Evolutionary conservation across 768 basidiomycete genomes (phyloP), one percentile per base, ranked within the genome.

Genomic region (Suillus discolor): DNA sequence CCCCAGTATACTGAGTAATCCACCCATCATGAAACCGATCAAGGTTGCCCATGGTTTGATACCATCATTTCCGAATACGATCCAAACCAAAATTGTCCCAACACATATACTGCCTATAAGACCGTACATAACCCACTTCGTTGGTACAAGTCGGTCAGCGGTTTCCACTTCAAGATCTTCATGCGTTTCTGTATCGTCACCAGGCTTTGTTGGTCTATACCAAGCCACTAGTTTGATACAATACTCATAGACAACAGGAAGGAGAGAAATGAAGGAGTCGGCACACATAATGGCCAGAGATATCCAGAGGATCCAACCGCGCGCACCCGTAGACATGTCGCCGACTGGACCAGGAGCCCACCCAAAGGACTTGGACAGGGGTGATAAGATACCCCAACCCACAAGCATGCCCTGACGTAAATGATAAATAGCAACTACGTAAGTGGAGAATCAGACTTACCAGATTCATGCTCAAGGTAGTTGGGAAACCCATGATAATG

Each of bases 401-500:
- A 92, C 89, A n/a, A 98, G 69, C 97, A 97, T 98, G 36, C 97
- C 96, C 92, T 94, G 69, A 23, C 44, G 5, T 13, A 49, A 13
- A 2, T 11, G 9, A 38, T 36, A 9, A 34, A 45, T 31, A 13
- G 66, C 31, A 64, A 61, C 61, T 57, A 18, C 7, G 7, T 39
- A 55, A n/a, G 57, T 69, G 39, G 64, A 16, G 45, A 28, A 49
- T 67, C 54, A 54, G 61, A 38, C 12, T 73, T 71, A 93, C 93
- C 65, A 95, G 76, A 69, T 90, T 96, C 96, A 99, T 98, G 74
- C 92, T 93, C 42, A 96, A 71, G 0, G 96, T 96, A 0, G 94
- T 97, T 0, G 95, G 92, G 71, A 96, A 94, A 5, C 96, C 97
- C 97, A 99, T 99, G 71, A 98, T 98, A 66, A 98, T 95, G 6